Base-by-base conservation (phyloP, 225 moss, liverwort and hornwort genomes). In the Antitrichia curtipendula region DNA sequence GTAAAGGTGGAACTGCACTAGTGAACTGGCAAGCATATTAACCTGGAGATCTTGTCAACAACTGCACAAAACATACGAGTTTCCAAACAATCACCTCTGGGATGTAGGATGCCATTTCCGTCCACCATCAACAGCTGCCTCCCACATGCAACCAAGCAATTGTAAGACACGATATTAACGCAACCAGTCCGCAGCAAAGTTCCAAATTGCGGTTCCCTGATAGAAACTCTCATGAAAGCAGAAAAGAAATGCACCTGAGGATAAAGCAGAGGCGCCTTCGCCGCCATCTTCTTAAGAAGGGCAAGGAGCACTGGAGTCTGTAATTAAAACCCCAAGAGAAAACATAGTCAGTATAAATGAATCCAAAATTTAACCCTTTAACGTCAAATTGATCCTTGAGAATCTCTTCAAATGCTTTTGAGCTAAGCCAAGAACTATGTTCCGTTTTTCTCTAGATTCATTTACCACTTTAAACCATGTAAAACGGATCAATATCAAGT, bases 41-140 rank as follows among this genome's bases (percentile, higher is more conserved):
- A 73, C 61, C 81, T 77, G 62, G 19, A 80, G 43, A 74, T 85
- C 32, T 85, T 31, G 40, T 56, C 38, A 71, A 85, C 52, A 84
- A 74, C 23, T 65, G 38, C 60, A 75, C 20, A 49, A 25, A 79
- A 40, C 78, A 59, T 23, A 78, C 52, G 49, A 79, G 21, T 80
- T 36, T 68, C 68, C 45, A 41, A 52, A 76, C 21, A 57, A 84
- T 70, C 82, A 98, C 98, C 98, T 96, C 96, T 93, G 17, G 98
- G 97, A 91, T 99, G 98, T 77, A 99, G 91, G 81, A 99, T 95
- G 83, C 98, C 98, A 81, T 99, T 99, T 81, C 98, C 98, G 81
- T 99, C 98, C 87, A 99, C 98, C 97, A 99, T 96, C 88, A 99
- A 84, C 85, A 99, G 90, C 98, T 97, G 95, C 91, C 49, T 61